Conservation (phyloP, 805 yeast species). For the Metschnikowia shivogae region DNA sequence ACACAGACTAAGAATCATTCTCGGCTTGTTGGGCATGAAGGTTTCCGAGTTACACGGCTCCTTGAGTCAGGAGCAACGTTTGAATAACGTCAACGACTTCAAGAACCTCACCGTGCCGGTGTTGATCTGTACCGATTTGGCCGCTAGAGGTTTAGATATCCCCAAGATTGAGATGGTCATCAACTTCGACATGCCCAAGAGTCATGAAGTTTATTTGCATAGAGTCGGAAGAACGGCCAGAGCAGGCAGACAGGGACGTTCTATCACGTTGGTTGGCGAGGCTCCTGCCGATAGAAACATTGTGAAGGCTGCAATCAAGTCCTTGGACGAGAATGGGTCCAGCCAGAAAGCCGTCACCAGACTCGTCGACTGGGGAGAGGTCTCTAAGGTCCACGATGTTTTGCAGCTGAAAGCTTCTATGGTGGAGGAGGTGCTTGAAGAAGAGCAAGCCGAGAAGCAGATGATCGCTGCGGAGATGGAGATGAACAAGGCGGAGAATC, state of each 20-base stretch:
- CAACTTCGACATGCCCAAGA: slow-evolving; percentile 93
- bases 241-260: slow-evolving; percentile 95
- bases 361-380: slow-evolving; percentile 84
- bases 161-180: slow-evolving; percentile 95
- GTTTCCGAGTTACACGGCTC: slow-evolving; percentile 84
- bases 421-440: slow-evolving; percentile 74
- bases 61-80: slow-evolving; percentile 87
- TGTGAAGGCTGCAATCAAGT: slow-evolving; percentile 84
- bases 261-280: slow-evolving; percentile 93
- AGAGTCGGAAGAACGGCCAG: slow-evolving; percentile 99
- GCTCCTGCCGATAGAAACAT: slow-evolving; percentile 78
- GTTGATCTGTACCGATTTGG: slow-evolving; percentile 93
- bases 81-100: slow-evolving; percentile 76
- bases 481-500: slow-evolving; percentile 75
- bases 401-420: slow-evolving; percentile 57
- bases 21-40: slow-evolving; percentile 71
- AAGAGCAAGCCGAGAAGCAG: slow-evolving; percentile 87
- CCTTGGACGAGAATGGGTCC: slow-evolving; percentile 39
- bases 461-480: slow-evolving; percentile 88
- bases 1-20: slow-evolving; percentile 71
- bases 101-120: slow-evolving; percentile 80
- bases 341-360: slow-evolving; percentile 73
- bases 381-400: slow-evolving; percentile 61
- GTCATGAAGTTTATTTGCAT: slow-evolving; percentile 87
- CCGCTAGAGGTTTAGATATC: slow-evolving; percentile 98